Conservation (phyloP, 176 grass and related monocot genomes). For the Cenchrus fungigraminus region DNA sequence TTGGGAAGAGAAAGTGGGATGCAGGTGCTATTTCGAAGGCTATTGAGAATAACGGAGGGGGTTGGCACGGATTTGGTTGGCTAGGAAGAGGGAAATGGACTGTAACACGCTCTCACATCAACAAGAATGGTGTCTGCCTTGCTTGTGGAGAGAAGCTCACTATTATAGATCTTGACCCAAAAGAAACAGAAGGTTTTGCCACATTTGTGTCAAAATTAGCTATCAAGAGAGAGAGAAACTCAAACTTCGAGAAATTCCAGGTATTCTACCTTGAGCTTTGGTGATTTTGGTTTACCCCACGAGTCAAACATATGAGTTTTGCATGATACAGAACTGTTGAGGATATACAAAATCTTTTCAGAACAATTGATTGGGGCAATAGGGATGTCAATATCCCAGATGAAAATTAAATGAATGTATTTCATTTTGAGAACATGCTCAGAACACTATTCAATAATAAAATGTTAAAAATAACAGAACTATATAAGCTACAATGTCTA, state of each 20-base stretch:
- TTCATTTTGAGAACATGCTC: background rate
- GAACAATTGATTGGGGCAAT: background rate
- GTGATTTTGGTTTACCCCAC: slow-evolving; percentile 8
- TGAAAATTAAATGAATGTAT: background rate
- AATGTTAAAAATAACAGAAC: background rate
- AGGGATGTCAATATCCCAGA: background rate
- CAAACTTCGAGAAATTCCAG: slow-evolving; percentile 69
- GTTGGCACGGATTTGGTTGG: slow-evolving; percentile 78
- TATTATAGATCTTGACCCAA: slow-evolving; percentile 72
- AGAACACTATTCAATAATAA: background rate
- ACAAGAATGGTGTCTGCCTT: slow-evolving; percentile 58
- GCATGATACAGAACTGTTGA: background rate
- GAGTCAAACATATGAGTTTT: background rate
- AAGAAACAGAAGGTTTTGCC: slow-evolving; percentile 67
- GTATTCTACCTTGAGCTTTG: slow-evolving; percentile 30
- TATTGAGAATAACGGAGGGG: slow-evolving; percentile 72
- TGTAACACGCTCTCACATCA: slow-evolving; percentile 38
- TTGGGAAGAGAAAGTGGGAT: slow-evolving; percentile 80
- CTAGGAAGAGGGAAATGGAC: slow-evolving; percentile 70
- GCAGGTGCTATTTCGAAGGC: slow-evolving; percentile 34
- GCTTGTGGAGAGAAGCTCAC: slow-evolving; percentile 62
- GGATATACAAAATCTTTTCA: slow-evolving; percentile 4
- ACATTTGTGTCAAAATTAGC: slow-evolving; percentile 55
- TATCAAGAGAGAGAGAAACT: slow-evolving; percentile 59
- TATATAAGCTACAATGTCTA: background rate